These are phyloP conservation scores for Arthonia radiata DNA, from an alignment of 495 filamentous ascomycete species.

Conservation along the genomic window DNA sequence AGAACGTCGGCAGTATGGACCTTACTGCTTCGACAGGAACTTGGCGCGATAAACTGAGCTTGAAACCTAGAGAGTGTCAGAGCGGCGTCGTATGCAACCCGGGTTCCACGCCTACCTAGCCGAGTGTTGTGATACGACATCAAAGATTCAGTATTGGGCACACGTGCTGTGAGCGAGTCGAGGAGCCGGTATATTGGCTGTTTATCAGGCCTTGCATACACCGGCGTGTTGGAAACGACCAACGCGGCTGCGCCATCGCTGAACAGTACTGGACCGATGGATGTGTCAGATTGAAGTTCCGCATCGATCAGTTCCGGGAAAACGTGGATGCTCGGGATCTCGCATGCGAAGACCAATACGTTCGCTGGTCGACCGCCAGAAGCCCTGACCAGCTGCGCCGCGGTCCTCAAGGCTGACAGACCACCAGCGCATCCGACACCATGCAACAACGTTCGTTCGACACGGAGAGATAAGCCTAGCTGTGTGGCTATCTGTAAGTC, in stretches of 20 bases:
- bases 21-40: no score
- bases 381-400: slow-evolving; percentile 32
- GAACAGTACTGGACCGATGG: slow-evolving; percentile 35
- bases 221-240: slow-evolving; percentile 28
- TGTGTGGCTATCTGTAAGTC: slow-evolving; percentile 34
- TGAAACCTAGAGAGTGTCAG: no score
- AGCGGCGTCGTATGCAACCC: no score
- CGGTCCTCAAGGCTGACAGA: slow-evolving; percentile 33
- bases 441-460: slow-evolving; percentile 36
- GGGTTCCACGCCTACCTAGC: no score
- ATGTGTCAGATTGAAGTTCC: slow-evolving; percentile 22
- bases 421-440: slow-evolving; percentile 42
- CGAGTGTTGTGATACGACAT: no score
- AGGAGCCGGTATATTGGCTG: no score
- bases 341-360: slow-evolving; percentile 33
- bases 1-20: no score
- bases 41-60: no score
- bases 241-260: slow-evolving; percentile 36
- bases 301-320: slow-evolving; percentile 33
- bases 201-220: no score
- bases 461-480: slow-evolving; percentile 20
- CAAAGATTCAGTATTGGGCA: no score
- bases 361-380: slow-evolving; percentile 20
- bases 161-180: no score
- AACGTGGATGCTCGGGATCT: slow-evolving; percentile 30